A percentile compares a stretch with the other conserved stretches of the same genome.
These are phyloP conservation scores for Haematococcus lacustris DNA, from an alignment of 139 green algal species.

Conservation along the genomic window DNA sequence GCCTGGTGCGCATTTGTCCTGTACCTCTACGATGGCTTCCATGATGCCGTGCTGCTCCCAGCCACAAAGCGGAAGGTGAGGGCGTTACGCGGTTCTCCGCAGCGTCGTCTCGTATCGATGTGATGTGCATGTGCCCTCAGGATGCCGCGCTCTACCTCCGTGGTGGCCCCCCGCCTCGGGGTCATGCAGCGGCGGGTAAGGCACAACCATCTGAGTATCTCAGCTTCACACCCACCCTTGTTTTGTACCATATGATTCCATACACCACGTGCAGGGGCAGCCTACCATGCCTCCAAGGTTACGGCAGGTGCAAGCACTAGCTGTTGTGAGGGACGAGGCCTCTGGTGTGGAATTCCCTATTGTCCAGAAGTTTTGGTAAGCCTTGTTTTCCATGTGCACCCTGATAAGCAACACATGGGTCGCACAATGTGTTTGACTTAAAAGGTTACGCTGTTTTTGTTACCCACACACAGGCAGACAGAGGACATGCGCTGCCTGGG, in stretches of 20 bases:
- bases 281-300: too few species aligned
- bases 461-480: constrained; percentile 21
- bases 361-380: constrained; percentile 35
- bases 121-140: not conserved
- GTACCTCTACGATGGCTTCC: not conserved
- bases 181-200: too few species aligned
- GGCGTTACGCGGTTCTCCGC: too few species aligned
- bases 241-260: too few species aligned
- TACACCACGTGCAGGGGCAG: too few species aligned
- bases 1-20: not conserved
- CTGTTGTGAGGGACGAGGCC: not conserved
- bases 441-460: not conserved
- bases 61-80: too few species aligned
- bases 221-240: too few species aligned
- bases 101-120: not conserved
- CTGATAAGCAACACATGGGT: not conserved
- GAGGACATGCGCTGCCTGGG: constrained; percentile 59
- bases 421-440: not conserved
- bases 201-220: too few species aligned
- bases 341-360: constrained; percentile 17
- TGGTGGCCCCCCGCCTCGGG: not conserved
- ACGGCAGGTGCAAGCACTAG: too few species aligned
- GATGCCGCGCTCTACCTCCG: not conserved
- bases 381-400: not conserved
- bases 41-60: not conserved